These are phyloP conservation scores for Ophiosphaerella narmari DNA, from an alignment of 2,329 filamentous ascomycete genomes.

Conservation along the genomic window DNA sequence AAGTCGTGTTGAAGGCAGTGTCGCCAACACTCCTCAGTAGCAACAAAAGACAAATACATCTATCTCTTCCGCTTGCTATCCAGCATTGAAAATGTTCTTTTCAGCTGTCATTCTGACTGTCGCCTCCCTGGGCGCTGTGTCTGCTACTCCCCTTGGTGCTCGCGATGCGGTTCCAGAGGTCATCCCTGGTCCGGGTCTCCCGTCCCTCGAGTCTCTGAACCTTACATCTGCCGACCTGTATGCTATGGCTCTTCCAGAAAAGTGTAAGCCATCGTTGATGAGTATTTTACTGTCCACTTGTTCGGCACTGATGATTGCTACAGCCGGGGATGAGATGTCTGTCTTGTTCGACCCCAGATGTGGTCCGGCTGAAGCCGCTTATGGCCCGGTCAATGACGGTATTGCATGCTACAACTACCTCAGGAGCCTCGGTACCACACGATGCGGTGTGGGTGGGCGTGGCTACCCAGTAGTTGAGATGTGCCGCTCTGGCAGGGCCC, in stretches of 20 bases:
- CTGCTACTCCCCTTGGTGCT: too few species aligned
- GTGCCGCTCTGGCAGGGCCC: slow-evolving; percentile 1
- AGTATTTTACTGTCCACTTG: too few species aligned
- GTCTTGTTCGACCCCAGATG: background rate
- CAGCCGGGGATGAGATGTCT: background rate
- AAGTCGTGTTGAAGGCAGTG: too few species aligned
- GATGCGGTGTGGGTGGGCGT: slow-evolving; percentile 1
- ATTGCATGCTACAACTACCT: slow-evolving; percentile 20
- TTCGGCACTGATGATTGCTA: too few species aligned
- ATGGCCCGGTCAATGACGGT: slow-evolving; percentile 11
- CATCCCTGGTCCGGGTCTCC: slow-evolving; percentile 7
- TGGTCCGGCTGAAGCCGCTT: slow-evolving; percentile 9
- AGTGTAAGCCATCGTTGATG: too few species aligned
- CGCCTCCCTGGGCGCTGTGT: too few species aligned
- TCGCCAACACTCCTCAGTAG: too few species aligned
- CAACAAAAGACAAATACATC: too few species aligned
- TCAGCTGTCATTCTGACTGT: too few species aligned
- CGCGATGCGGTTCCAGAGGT: background rate
- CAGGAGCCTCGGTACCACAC: slow-evolving; percentile 5
- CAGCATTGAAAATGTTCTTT: too few species aligned
- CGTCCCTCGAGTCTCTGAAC: slow-evolving; percentile 4
- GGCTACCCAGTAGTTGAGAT: background rate
- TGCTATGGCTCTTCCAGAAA: background rate
- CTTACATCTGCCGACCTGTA: slow-evolving; percentile 5
- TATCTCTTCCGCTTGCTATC: too few species aligned